These are phyloP conservation scores for Exophiala xenobiotica DNA, from an alignment of 2,329 filamentous ascomycete species.

Conservation along the genomic window DNA sequence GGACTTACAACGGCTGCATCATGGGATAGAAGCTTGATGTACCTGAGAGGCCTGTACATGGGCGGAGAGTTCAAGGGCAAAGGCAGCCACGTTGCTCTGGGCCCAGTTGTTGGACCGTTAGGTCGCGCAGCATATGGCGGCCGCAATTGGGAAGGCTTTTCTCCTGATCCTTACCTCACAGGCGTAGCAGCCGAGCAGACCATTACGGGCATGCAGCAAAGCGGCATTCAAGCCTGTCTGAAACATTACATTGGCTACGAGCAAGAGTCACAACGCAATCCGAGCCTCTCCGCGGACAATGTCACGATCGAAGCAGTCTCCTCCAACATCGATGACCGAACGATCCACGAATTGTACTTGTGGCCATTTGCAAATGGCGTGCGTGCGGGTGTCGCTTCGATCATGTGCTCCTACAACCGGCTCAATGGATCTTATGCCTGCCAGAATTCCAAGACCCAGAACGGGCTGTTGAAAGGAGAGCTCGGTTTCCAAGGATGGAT, in stretches of 20 bases:
- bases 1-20: conserved; percentile 38
- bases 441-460: conserved; percentile 48
- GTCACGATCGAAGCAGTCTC: conserved; percentile 44
- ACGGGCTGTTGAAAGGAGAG: conserved; percentile 51
- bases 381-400: conserved; percentile 58
- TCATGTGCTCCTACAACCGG: conserved; percentile 51
- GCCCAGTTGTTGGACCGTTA: conserved; percentile 43
- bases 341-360: conserved; percentile 72
- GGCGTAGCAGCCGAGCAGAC: conserved; percentile 46
- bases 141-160: conserved; percentile 52
- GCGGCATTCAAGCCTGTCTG: conserved; percentile 42
- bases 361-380: conserved; percentile 78
- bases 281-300: conserved; percentile 50
- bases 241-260: conserved; percentile 63
- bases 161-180: conserved; percentile 49
- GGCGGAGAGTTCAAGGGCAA: conserved; percentile 43
- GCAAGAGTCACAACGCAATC: conserved; percentile 53
- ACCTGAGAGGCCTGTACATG: conserved; percentile 35
- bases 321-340: conserved; percentile 68
- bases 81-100: conserved; percentile 45
- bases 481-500: conserved; percentile 53
- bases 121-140: conserved; percentile 40
- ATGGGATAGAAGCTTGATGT: conserved; percentile 40
- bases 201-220: conserved; percentile 46
- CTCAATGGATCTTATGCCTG: conserved; percentile 52